Conservation (phyloP, 208 protist genomes). For the Herpetomonas samuelpessoai region DNA sequence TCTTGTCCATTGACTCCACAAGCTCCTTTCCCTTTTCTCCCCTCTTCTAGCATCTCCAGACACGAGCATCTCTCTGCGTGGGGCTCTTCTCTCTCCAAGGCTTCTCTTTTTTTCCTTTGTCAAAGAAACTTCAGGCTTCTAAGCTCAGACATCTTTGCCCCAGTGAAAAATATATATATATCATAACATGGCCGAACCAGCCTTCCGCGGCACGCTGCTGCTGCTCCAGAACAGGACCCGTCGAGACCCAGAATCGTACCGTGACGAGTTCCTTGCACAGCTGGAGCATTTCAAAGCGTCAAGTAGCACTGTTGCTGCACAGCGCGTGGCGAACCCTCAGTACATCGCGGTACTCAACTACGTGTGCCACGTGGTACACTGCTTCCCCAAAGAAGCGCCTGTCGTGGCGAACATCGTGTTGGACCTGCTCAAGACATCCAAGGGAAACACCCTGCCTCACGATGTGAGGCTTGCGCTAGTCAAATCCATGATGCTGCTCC, state of each 20-base stretch:
- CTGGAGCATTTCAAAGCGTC: conserved; percentile 93
- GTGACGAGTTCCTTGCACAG: conserved; percentile 95
- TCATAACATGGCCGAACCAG: too few species aligned
- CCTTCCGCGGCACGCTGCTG: conserved; percentile 89
- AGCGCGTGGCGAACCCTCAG: conserved; percentile 83
- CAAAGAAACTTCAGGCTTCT: too few species aligned
- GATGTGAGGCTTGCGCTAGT: conserved; percentile 86
- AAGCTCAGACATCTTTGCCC: too few species aligned
- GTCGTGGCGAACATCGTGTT: conserved; percentile 82
- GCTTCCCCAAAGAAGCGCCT: conserved; percentile 86
- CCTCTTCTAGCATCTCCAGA: too few species aligned
- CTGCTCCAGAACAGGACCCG: conserved; percentile 96
- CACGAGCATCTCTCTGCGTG: too few species aligned
- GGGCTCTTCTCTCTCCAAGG: too few species aligned
- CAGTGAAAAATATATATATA: too few species aligned
- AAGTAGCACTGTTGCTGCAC: conserved; percentile 87
- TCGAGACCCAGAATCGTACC: conserved; percentile 94
- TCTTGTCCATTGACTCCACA: too few species aligned
- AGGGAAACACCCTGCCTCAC: conserved; percentile 65
- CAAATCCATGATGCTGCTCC: conserved; percentile 93
- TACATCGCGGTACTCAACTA: conserved; percentile 83
- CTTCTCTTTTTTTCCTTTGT: too few species aligned
- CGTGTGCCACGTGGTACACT: conserved; percentile 86
- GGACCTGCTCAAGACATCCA: conserved; percentile 82
- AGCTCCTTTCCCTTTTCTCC: too few species aligned